Evolutionary conservation across 1,139 yeast genomes (phyloP).

Genomic region (Zygotorulaspora mrakii): DNA sequence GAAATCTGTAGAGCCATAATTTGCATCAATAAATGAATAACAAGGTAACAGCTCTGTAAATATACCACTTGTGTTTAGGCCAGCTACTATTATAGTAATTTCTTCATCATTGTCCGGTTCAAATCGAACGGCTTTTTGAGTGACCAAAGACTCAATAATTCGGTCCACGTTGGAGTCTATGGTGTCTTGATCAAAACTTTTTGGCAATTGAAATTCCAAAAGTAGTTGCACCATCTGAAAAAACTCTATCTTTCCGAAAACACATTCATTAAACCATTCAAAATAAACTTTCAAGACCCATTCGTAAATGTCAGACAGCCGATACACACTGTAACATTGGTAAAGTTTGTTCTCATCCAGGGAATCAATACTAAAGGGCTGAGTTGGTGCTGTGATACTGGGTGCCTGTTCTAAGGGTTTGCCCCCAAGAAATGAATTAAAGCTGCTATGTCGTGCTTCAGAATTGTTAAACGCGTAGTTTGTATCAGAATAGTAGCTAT

Average conservation of each 20-base stretch:
- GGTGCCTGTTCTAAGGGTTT: constrained; percentile 51
- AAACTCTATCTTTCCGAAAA: constrained; percentile 50
- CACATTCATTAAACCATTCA: constrained; percentile 41
- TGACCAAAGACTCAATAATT: constrained; percentile 47
- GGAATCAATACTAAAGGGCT: constrained; percentile 54
- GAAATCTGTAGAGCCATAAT: constrained; percentile 13
- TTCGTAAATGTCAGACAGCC: constrained; percentile 49
- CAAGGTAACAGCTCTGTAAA: constrained; percentile 43
- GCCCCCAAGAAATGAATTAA: constrained; percentile 33
- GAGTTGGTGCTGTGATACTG: constrained; percentile 48
- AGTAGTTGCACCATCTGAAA: constrained; percentile 57
- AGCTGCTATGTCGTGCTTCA: constrained; percentile 32
- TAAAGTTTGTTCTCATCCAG: constrained; percentile 49
- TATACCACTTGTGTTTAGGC: constrained; percentile 42
- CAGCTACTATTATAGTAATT: constrained; percentile 33
- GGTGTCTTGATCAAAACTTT: constrained; percentile 33
- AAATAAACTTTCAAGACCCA: constrained; percentile 43
- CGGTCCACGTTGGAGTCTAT: constrained; percentile 42
- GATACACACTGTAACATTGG: constrained; percentile 50
- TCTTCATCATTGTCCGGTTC: constrained; percentile 29
- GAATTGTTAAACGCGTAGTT: constrained; percentile 36
- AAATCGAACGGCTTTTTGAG: constrained; percentile 46
- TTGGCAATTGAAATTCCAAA: constrained; percentile 36
- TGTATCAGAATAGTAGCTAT: constrained; percentile 34
- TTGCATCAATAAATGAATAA: constrained; percentile 31